Base-by-base conservation (phyloP, 2,329 filamentous ascomycete species). In the Kalmusia sp. region DNA sequence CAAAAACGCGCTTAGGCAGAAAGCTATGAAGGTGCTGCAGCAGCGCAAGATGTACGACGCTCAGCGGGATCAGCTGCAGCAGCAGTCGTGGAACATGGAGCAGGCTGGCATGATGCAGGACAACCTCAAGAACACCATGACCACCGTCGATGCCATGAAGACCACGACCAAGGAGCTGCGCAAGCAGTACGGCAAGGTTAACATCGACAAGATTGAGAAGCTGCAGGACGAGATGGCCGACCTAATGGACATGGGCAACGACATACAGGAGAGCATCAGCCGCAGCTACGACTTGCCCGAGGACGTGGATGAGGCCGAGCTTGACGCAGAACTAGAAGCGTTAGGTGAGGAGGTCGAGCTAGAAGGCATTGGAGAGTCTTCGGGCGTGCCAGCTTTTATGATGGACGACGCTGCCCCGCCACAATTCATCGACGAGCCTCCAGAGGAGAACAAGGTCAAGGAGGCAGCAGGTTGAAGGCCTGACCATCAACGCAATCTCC, bases 211-310 rank as follows among this genome's bases (percentile, higher is more conserved):
- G 83, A 98, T 99, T 66, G 95, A 99, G 83, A 84, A 89, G 63
- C 85, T 99, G 83, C 93, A 99, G 84, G 95, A 99, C 73, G 93
- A 99, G 79, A 98, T 99, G 95, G 93, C 93, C 5, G 95, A 99
- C 77, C 76, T 99, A 67, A 91, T 99, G 86, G 95, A 99, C 71
- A 88, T 97, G 56, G 93, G 95, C 3, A 98, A 98, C 76, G 95
- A 99, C 76, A 99, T 99, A 54, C 92, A 99, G 77, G 95, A 98
- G 79, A 93, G 90, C 62, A 89, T 99, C 52, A 89, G 90, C 55
- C 79, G 95, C 59, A 91, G 90, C 63, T 99, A 99, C 75, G 93
- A 98, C 71, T 84, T 99, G 30, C 95, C 95, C 0, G 95, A 99
- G 68, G 95, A 98, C 74, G 92, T 99, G 19, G 93, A 98, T 73